A percentile compares a stretch with the other conserved stretches of the same genome.
Conservation (phyloP, 106 monocot species). For the Chionographis japonica region DNA sequence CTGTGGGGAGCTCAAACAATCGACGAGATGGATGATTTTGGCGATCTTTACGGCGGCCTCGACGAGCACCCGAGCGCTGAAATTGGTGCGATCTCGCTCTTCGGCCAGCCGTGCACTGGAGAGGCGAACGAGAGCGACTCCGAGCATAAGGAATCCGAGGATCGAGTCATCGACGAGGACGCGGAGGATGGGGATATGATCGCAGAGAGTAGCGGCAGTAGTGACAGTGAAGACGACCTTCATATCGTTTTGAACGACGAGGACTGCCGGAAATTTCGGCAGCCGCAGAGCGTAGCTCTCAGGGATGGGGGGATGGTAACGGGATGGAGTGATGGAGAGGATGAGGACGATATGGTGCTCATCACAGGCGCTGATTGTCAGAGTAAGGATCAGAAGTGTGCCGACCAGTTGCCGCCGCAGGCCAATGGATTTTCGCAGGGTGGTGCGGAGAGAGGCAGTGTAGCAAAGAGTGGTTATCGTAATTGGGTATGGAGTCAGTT, state of each 20-base stretch:
- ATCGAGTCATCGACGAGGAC: not conserved
- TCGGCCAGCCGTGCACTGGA: too few species aligned
- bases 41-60: slow-evolving; percentile 53
- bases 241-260: slow-evolving; percentile 42
- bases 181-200: slow-evolving; percentile 6
- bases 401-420: not conserved
- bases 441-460: not conserved
- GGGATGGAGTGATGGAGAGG: slow-evolving; percentile 1
- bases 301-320: not conserved
- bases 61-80: slow-evolving; percentile 13
- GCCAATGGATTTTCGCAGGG: not conserved
- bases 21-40: slow-evolving; percentile 37
- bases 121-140: not conserved
- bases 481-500: slow-evolving; percentile 1
- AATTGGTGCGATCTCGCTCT: not conserved
- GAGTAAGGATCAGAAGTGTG: not conserved
- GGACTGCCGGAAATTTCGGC: not conserved
- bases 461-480: not conserved
- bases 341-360: not conserved
- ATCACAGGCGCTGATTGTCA: not conserved
- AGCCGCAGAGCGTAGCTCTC: not conserved
- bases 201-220: slow-evolving; percentile 6
- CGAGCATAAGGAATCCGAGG: slow-evolving; percentile 3
- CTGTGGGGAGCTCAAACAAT: not conserved
- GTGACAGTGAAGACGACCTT: slow-evolving; percentile 40